Base-by-base conservation (phyloP, 148 eudicot species). In the Drosera capensis region DNA sequence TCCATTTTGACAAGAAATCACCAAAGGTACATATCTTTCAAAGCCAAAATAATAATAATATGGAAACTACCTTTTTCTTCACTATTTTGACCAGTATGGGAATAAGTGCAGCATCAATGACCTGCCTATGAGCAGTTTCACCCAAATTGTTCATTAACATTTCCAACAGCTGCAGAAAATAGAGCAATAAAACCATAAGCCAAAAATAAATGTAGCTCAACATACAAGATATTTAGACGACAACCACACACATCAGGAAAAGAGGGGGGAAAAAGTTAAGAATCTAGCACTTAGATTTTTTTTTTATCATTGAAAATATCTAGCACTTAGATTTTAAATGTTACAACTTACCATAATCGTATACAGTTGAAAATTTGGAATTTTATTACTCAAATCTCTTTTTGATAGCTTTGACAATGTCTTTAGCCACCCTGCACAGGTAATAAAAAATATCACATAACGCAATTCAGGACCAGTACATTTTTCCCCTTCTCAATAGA, bases 131-230 rank as follows among this genome's bases (percentile, higher is more conserved):
- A 43, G 84, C 80, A 43, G 75, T 80, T 37, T 84, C 99, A 46
- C 99, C 99, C 48, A 84, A 78, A 62, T 90, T 90, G 58, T 84
- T 84, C 80, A 90, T 78, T 59, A 90, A 61, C 88, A 84, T 80
- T 70, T 90, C 99, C 66, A 90, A 58, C 57, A 90, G 57, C 97
- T 90, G 72, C 54, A 71, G 48, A 53, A 19, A 28, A 43, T 55
- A 44, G 44, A 5, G 38, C 37, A 14, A 42, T 7, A 12, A 22
- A 18, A 34, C 38, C n/a, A 15, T 51, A 23, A 23, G 26, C 16
- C 41, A 51, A 39, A 23, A 23, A n/a, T 25, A 17, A 25, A 5
- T 20, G 28, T 31, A 20, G 18, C 31, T 29, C 19, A 26, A 34
- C 25, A 30, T 36, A 29, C 24, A 43, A 49, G 20, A 3, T 11